A percentile compares a stretch with the other conserved stretches of the same genome.
Evolutionary conservation across 164 flowering plant species (phyloP).

Genomic region (Akebia trifoliata): DNA sequence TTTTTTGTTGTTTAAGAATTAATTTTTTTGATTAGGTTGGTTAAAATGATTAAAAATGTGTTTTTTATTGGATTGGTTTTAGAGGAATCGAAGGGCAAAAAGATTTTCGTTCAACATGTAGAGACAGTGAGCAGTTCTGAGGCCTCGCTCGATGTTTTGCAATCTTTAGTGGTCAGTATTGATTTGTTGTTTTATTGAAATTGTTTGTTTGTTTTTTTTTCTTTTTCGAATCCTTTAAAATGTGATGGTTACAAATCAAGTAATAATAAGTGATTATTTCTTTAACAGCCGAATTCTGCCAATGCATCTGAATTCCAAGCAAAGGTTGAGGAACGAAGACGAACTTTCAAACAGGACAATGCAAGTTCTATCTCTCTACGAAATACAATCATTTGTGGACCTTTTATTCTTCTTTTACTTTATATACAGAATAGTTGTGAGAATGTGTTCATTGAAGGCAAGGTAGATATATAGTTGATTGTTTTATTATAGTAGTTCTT

Average conservation of each 20-base stretch:
- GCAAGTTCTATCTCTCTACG: slow-evolving; percentile 25
- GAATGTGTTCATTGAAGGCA: not conserved
- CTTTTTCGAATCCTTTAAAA: not conserved
- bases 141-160: slow-evolving; percentile 43
- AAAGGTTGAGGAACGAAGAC: slow-evolving; percentile 45
- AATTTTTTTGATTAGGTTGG: slow-evolving; percentile 31
- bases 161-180: slow-evolving; percentile 54
- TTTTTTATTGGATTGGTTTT: slow-evolving; percentile 5
- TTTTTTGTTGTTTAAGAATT: slow-evolving; percentile 53
- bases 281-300: slow-evolving; percentile 30
- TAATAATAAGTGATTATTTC: slow-evolving; percentile 12
- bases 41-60: not conserved
- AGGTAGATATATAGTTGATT: not conserved
- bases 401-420: no score
- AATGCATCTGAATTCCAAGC: slow-evolving; percentile 17
- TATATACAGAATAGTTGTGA: not conserved
- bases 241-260: not conserved
- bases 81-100: slow-evolving; percentile 47
- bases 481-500: not conserved
- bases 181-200: not conserved
- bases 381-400: slow-evolving; percentile 1
- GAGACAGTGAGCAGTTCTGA: slow-evolving; percentile 62
- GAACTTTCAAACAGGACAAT: slow-evolving; percentile 39
- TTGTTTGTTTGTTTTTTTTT: no score
- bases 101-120: slow-evolving; percentile 66